A percentile compares a stretch with the other conserved stretches of the same genome.
Evolutionary conservation across 192 early-diverging fungal species (phyloP).

Genomic region (Linnemannia schmuckeri): DNA sequence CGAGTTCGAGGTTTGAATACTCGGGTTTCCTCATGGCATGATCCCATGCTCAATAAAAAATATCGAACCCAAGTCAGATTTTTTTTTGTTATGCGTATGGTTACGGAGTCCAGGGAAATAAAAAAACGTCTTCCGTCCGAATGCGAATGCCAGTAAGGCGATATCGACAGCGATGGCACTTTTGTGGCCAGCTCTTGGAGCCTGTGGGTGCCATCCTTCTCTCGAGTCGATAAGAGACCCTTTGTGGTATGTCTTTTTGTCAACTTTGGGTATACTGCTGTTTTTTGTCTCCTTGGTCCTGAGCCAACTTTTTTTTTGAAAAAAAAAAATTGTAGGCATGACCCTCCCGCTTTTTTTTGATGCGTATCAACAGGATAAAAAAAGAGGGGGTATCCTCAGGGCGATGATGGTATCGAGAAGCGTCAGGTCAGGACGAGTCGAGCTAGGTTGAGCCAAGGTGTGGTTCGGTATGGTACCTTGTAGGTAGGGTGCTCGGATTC

Average conservation of each 20-base stretch:
- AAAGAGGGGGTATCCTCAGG: neutral
- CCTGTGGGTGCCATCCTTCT: neutral
- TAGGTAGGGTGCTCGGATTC: constrained; percentile 52
- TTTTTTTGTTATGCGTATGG: constrained; percentile 2
- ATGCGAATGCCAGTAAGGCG: neutral
- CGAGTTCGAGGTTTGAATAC: neutral
- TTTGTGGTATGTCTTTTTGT: neutral
- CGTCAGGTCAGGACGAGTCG: neutral
- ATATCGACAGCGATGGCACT: neutral
- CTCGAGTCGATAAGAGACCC: neutral
- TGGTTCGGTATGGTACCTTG: constrained; percentile 29
- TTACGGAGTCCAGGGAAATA: neutral
- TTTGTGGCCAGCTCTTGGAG: neutral
- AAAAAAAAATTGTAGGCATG: constrained; percentile 18
- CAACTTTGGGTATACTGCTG: neutral
- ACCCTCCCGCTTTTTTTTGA: neutral
- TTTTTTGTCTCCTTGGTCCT: constrained; percentile 26
- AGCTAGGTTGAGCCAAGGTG: neutral
- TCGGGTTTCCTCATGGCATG: neutral
- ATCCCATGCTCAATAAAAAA: constrained; percentile 13
- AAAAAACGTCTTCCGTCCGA: neutral
- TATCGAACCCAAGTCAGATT: constrained; percentile 18
- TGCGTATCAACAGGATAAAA: neutral
- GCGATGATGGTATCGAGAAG: neutral
- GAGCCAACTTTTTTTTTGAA: constrained; percentile 32